Conservation (phyloP, 495 filamentous ascomycete genomes). For the Amniculicola lignicola region DNA sequence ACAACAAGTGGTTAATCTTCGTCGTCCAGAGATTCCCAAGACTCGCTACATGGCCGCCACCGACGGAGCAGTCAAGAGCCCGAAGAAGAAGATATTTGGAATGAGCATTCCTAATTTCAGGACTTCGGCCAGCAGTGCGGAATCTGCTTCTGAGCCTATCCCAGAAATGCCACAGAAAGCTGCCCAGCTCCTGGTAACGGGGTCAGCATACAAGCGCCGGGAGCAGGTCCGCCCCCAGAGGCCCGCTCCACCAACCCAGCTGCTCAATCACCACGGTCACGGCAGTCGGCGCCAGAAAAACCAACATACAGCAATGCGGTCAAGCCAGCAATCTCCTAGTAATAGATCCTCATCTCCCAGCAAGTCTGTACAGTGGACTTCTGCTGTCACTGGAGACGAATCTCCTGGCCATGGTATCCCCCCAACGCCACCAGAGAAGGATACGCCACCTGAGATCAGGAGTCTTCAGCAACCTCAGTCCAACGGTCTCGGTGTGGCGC, state of each 20-base stretch:
- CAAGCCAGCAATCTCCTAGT: not conserved
- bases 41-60: too few species aligned
- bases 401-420: not conserved
- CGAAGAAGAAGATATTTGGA: conserved; percentile 40
- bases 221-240: not conserved
- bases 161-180: conserved; percentile 23
- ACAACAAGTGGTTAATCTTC: too few species aligned
- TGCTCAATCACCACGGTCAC: not conserved
- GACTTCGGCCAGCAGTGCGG: not conserved
- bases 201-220: conserved; percentile 2
- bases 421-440: conserved; percentile 23
- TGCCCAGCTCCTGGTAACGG: conserved; percentile 16
- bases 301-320: not conserved
- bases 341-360: not conserved
- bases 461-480: not conserved
- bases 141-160: not conserved
- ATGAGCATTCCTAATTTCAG: conserved; percentile 33
- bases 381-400: not conserved
- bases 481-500: not conserved
- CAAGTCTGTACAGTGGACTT: too few species aligned
- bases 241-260: not conserved
- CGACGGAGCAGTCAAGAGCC: conserved; percentile 34
- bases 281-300: not conserved
- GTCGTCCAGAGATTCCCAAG: too few species aligned
- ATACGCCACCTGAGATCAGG: conserved; percentile 11